These are phyloP conservation scores for Penicillium sp. DNA, from an alignment of 2,329 filamentous ascomycete genomes.

Conservation along the genomic window DNA sequence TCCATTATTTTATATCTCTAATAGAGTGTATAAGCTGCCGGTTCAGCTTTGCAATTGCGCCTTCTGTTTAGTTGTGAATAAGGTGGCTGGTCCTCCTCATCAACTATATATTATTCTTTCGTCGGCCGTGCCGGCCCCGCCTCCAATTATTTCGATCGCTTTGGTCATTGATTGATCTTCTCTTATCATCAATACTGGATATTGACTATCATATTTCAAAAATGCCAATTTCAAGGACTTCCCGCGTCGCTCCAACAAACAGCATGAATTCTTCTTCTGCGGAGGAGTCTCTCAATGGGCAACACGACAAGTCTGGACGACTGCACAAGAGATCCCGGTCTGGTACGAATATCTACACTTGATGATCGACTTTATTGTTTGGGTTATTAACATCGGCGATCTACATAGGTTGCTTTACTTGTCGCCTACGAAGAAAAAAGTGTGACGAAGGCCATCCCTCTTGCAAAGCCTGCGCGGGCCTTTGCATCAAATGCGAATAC, in stretches of 20 bases:
- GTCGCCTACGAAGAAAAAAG: constrained; percentile 66
- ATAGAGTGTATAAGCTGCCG: constrained; percentile 42
- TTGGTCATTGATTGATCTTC: constrained; percentile 4
- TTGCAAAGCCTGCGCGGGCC: constrained; percentile 64
- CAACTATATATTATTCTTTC: constrained; percentile 15
- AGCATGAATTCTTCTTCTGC: neutral
- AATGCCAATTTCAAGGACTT: constrained; percentile 5
- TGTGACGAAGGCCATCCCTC: constrained; percentile 65
- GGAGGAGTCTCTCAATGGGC: neutral
- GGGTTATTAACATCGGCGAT: neutral
- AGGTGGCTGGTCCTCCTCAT: constrained; percentile 13
- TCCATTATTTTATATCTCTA: constrained; percentile 18
- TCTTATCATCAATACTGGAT: constrained; percentile 2
- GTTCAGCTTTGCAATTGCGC: constrained; percentile 40
- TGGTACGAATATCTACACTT: constrained; percentile 57
- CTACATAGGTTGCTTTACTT: constrained; percentile 62
- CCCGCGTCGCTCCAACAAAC: neutral
- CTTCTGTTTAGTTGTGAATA: constrained; percentile 10
- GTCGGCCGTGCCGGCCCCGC: constrained; percentile 5
- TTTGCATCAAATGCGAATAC: constrained; percentile 89
- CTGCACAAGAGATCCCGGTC: constrained; percentile 93
- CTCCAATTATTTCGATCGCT: neutral
- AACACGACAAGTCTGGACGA: constrained; percentile 40
- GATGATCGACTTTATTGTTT: neutral
- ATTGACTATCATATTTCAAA: constrained; percentile 4